Evolutionary conservation across 306 rosid species (phyloP).

Genomic region (Alnus rubra): DNA sequence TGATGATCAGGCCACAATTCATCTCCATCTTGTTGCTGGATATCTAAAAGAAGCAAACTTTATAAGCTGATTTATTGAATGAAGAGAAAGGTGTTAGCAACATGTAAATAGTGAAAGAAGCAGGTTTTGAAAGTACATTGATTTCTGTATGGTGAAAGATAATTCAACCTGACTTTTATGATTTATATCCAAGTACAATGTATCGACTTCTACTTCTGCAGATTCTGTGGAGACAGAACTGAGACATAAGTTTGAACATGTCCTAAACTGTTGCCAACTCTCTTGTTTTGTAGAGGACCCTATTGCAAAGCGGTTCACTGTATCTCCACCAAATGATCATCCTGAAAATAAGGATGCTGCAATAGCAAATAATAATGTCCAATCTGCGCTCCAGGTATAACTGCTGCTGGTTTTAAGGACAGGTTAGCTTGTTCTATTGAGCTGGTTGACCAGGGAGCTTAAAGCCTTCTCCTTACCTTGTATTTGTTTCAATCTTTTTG

Average conservation of each 20-base stretch:
- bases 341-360: conserved; percentile 55
- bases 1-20: not conserved
- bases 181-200: not conserved
- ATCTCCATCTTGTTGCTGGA: not conserved
- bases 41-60: not conserved
- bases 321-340: conserved; percentile 56
- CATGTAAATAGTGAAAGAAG: not conserved
- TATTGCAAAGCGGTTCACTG: conserved; percentile 66
- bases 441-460: not conserved
- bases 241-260: conserved; percentile 3
- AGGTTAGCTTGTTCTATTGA: not conserved
- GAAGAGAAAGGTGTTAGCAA: not conserved
- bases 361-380: conserved; percentile 46
- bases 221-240: conserved; percentile 4
- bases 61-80: not conserved
- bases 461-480: not conserved
- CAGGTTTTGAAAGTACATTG: not conserved
- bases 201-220: not conserved
- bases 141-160: not conserved
- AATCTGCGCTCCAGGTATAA: conserved; percentile 55
- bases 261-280: conserved; percentile 17
- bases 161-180: not conserved
- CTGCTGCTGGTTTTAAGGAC: conserved; percentile 19
- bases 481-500: not conserved
- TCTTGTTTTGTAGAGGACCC: conserved; percentile 70